Evolutionary conservation across 2,329 filamentous ascomycete genomes (phyloP).

Genomic region (Diaporthe humulicola): DNA sequence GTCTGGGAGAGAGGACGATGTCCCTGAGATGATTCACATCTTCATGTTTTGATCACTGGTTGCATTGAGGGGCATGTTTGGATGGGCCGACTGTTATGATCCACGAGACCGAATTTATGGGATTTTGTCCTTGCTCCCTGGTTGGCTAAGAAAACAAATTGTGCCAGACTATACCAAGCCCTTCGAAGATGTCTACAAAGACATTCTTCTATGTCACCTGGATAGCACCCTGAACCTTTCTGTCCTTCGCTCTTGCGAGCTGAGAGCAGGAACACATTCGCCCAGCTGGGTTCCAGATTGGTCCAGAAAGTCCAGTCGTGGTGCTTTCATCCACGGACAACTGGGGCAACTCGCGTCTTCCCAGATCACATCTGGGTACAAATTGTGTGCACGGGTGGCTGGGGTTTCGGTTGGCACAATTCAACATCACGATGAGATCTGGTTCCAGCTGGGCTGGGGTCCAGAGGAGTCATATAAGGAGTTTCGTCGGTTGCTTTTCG

Average conservation of each 20-base stretch:
- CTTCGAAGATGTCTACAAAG: not conserved
- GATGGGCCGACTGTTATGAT: not conserved
- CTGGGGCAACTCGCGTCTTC: not conserved
- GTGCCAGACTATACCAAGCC: not conserved
- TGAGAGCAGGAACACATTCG: not conserved
- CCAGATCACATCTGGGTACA: not conserved
- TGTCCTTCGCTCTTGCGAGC: not conserved
- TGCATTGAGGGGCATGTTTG: not conserved
- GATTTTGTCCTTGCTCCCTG: not conserved
- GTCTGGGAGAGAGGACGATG: fast-evolving
- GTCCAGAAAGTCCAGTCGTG: not conserved
- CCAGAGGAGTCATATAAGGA: not conserved
- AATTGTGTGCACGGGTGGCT: not conserved
- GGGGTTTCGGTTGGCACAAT: not conserved
- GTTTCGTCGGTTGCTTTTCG: not conserved
- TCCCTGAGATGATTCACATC: not conserved
- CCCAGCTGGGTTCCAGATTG: not conserved
- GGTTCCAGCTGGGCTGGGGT: not conserved
- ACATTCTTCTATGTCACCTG: not conserved
- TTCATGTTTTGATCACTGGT: not conserved
- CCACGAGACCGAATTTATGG: not conserved
- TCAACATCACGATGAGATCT: not conserved
- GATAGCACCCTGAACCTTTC: not conserved
- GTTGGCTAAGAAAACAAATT: not conserved
- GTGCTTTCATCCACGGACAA: not conserved